A percentile compares a stretch with the other conserved stretches of the same genome.
Conservation (phyloP, 2,329 filamentous ascomycete species). For the Fusarium cicatricum region DNA sequence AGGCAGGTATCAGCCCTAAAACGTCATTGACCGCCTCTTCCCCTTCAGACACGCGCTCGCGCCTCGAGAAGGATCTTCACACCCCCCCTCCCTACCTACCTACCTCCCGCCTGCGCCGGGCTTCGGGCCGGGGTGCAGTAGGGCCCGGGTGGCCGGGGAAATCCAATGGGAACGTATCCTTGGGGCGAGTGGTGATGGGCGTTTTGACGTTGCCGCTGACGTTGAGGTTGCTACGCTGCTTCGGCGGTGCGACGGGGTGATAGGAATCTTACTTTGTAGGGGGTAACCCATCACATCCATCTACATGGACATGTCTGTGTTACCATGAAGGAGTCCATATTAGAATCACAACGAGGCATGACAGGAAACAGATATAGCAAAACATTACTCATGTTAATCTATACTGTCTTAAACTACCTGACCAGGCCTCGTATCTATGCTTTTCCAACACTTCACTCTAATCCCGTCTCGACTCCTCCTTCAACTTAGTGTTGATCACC, state of each 20-base stretch:
- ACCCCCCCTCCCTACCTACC: too few relatives aligned
- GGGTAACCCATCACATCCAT: too few relatives aligned
- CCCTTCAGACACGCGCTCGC: too few relatives aligned
- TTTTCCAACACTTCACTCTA: background rate
- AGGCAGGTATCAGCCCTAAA: too few relatives aligned
- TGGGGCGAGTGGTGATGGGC: conserved; percentile 10
- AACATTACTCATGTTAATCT: conserved; percentile 1
- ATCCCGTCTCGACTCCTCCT: conserved; percentile 16
- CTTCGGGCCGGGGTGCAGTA: conserved; percentile 19
- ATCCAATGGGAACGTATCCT: conserved; percentile 16
- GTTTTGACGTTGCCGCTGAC: conserved; percentile 23
- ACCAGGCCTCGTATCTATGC: conserved; percentile 3
- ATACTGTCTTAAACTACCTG: conserved; percentile 7
- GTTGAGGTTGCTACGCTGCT: conserved; percentile 8
- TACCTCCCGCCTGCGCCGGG: too few relatives aligned
- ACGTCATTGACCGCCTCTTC: too few relatives aligned
- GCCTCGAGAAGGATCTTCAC: too few relatives aligned
- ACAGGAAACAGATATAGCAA: background rate
- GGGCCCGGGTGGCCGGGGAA: conserved; percentile 32
- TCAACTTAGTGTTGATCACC: conserved; percentile 60
- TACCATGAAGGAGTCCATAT: too few relatives aligned
- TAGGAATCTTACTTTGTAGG: too few relatives aligned
- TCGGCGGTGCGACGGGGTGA: too few relatives aligned
- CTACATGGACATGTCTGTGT: too few relatives aligned
- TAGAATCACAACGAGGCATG: background rate